Conservation (phyloP, 2,329 filamentous ascomycete species). For the Aureobasidium sp. region DNA sequence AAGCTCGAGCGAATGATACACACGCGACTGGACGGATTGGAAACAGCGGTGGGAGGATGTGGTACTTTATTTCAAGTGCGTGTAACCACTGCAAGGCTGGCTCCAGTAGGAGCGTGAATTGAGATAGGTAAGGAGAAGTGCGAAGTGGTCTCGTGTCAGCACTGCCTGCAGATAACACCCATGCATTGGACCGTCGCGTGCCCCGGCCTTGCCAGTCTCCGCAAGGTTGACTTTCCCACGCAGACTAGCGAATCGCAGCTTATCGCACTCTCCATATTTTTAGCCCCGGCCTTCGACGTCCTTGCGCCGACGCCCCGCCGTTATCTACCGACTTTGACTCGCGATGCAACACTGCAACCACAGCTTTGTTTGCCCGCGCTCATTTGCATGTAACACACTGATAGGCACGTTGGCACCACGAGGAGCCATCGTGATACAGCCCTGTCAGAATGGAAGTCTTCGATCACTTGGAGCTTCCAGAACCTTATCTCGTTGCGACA, state of each 20-base stretch:
- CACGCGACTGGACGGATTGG: neutral
- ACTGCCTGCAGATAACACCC: slow-evolving; percentile 6
- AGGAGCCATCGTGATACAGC: neutral
- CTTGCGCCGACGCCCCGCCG: neutral
- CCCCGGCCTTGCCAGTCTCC: neutral
- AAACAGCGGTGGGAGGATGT: slow-evolving; percentile 7
- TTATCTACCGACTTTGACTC: slow-evolving; percentile 1
- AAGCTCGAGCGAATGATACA: slow-evolving; percentile 1
- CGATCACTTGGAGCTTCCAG: neutral
- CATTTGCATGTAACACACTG: slow-evolving; percentile 1
- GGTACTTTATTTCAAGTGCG: neutral
- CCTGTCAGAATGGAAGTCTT: neutral
- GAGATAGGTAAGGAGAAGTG: slow-evolving; percentile 3
- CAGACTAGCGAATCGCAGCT: neutral
- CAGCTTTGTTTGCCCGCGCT: neutral
- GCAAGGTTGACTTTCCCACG: neutral
- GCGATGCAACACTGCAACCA: slow-evolving; percentile 3
- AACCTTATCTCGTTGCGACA: slow-evolving; percentile 4
- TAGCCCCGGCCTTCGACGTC: neutral
- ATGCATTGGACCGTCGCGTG: neutral
- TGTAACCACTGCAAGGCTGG: slow-evolving; percentile 8
- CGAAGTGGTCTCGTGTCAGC: slow-evolving; percentile 6
- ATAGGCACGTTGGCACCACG: neutral
- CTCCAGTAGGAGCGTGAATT: slow-evolving; percentile 2
- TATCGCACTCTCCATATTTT: neutral